Conservation (phyloP, 1,284 basidiomycete species). For the Puccinia sorghi region DNA sequence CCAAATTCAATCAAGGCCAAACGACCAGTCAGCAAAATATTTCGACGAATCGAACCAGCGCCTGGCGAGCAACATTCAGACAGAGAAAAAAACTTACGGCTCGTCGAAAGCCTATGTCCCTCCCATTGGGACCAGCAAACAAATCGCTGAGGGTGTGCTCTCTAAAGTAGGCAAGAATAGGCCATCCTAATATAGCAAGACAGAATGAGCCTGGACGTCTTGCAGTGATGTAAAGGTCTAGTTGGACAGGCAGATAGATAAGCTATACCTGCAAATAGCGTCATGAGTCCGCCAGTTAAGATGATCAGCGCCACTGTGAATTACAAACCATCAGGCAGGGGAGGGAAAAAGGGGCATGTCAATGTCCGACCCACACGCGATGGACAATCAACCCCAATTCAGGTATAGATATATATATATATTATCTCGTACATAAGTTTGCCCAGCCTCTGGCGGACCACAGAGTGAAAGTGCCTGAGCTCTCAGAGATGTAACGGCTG, state of each 20-base stretch:
- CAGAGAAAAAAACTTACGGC: neutral
- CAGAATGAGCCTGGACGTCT: too few relatives aligned
- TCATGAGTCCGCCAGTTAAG: constrained; percentile 28
- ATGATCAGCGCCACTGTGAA: constrained; percentile 7
- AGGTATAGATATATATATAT: too few relatives aligned
- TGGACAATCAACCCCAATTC: neutral
- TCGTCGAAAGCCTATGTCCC: constrained; percentile 3
- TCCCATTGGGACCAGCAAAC: neutral
- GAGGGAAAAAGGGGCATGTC: neutral
- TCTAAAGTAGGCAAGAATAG: constrained; percentile 25
- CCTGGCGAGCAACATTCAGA: too few relatives aligned
- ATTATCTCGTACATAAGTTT: constrained; percentile 32
- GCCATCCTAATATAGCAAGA: constrained; percentile 30
- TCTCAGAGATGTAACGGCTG: constrained; percentile 44
- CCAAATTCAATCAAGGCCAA: neutral
- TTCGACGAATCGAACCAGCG: too few relatives aligned
- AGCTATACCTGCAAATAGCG: constrained; percentile 42
- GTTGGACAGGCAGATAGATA: neutral
- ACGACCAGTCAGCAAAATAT: neutral
- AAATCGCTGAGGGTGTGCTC: constrained; percentile 29
- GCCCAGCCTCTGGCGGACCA: constrained; percentile 36
- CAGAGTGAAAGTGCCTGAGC: constrained; percentile 3
- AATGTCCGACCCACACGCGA: neutral
- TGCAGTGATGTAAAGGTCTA: too few relatives aligned
- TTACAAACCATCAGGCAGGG: neutral